Percentiles rank a stretch among this genome's conserved stretches.
Evolutionary conservation across 169 alveolate genomes (phyloP).

Genomic region (Eimeria tenella): DNA sequence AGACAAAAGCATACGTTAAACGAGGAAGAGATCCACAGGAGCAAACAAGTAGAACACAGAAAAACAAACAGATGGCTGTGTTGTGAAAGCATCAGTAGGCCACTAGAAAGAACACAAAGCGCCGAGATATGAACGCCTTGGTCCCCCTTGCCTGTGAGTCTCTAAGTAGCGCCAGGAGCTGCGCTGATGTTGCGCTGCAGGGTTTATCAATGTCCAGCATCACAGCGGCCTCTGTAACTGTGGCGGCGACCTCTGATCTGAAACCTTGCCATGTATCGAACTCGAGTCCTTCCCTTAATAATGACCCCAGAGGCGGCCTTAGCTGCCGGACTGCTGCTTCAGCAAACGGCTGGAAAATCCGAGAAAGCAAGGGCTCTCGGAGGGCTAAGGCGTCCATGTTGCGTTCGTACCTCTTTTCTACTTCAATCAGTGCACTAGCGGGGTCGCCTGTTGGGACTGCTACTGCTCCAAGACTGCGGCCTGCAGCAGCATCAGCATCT

Average conservation of each 20-base stretch:
- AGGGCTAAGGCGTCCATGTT: conserved; percentile 31
- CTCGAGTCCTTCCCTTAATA: conserved; percentile 26
- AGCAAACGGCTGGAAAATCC: conserved; percentile 31
- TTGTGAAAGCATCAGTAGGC: not conserved
- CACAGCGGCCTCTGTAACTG: conserved; percentile 60
- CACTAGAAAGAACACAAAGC: not conserved
- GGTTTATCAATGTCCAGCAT: conserved; percentile 32
- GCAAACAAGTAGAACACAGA: not conserved
- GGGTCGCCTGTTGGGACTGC: not conserved
- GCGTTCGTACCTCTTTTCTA: conserved; percentile 20
- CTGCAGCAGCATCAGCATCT: conserved; percentile 9
- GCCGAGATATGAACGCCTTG: not conserved
- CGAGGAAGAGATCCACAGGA: not conserved
- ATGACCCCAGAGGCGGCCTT: conserved; percentile 47
- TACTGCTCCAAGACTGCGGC: not conserved
- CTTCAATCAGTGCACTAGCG: conserved; percentile 40
- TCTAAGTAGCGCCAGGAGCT: conserved; percentile 30
- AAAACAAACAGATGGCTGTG: not conserved
- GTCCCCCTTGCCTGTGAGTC: conserved; percentile 17
- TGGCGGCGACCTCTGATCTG: conserved; percentile 33
- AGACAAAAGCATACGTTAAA: not conserved
- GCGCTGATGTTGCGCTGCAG: conserved; percentile 33
- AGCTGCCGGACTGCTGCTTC: conserved; percentile 66
- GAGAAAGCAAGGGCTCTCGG: conserved; percentile 55
- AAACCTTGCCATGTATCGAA: conserved; percentile 56